Percentiles rank a stretch among this genome's conserved stretches.
Conservation (phyloP, 1,284 basidiomycete genomes). For the Tetrapyrgos nigripes region DNA sequence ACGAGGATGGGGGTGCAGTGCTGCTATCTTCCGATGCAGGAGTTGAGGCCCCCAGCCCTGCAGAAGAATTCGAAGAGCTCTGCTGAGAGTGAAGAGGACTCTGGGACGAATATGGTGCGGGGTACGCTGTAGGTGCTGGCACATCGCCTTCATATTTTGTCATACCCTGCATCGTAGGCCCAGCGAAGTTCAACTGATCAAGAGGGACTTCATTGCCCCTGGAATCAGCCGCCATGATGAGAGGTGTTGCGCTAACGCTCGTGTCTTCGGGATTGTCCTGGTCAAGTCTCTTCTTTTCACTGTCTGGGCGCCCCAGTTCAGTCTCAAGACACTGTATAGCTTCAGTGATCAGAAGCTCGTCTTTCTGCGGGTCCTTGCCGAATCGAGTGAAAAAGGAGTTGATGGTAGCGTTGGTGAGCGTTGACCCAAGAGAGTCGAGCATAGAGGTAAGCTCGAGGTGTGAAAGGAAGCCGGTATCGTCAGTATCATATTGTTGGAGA, state of each 20-base stretch:
- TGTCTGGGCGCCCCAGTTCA: constrained; percentile 75
- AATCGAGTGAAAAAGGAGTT: constrained; percentile 81
- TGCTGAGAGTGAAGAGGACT: constrained; percentile 16
- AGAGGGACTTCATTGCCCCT: constrained; percentile 49
- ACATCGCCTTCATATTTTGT: constrained; percentile 19
- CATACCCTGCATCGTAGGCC: constrained; percentile 47
- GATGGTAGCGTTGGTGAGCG: constrained; percentile 83
- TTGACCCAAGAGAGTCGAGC: constrained; percentile 97
- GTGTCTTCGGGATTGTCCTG: constrained; percentile 44
- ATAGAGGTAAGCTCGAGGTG: constrained; percentile 93
- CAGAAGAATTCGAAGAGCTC: constrained; percentile 23
- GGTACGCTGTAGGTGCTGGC: constrained; percentile 9
- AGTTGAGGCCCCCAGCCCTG: constrained; percentile 13
- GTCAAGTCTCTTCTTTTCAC: constrained; percentile 71
- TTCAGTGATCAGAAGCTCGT: constrained; percentile 83
- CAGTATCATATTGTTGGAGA: constrained; percentile 89
- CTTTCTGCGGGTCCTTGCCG: constrained; percentile 70
- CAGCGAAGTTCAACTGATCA: constrained; percentile 70
- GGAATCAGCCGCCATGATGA: constrained; percentile 40
- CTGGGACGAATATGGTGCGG: constrained; percentile 14
- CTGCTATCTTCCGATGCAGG: constrained; percentile 8
- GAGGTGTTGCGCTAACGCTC: constrained; percentile 55
- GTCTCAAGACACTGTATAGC: constrained; percentile 82
- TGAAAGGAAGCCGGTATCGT: constrained; percentile 82
- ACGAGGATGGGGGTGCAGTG: neutral